Evolutionary conservation across 768 basidiomycete species (phyloP).

Genomic region (Suillus subluteus): DNA sequence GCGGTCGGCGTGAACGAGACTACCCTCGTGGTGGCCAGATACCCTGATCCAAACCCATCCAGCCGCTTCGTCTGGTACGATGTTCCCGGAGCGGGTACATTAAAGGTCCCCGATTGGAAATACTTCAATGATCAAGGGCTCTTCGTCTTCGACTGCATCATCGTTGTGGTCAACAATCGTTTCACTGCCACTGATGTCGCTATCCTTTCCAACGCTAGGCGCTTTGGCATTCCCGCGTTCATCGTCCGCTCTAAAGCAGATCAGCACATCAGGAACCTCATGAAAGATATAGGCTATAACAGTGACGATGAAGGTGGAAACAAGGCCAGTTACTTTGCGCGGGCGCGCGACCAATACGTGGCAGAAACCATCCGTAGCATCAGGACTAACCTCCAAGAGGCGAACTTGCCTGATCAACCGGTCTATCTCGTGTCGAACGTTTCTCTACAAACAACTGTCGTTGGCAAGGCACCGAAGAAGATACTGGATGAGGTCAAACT

Average conservation of each 20-base stretch:
- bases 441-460: constrained; percentile 11
- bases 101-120: constrained; percentile 27
- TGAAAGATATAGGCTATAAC: constrained; percentile 29
- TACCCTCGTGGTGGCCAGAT: constrained; percentile 24
- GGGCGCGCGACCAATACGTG: constrained; percentile 14
- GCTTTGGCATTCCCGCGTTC: constrained; percentile 29
- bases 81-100: constrained; percentile 34
- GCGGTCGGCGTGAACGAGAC: constrained; percentile 29
- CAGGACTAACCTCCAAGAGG: constrained; percentile 14
- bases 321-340: constrained; percentile 10
- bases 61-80: constrained; percentile 31
- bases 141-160: constrained; percentile 31
- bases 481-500: constrained; percentile 10
- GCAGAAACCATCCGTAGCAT: constrained; percentile 15
- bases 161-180: constrained; percentile 29
- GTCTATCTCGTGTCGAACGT: constrained; percentile 22
- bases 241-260: constrained; percentile 42
- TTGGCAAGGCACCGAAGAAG: constrained; percentile 5
- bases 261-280: constrained; percentile 30
- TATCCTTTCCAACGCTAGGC: constrained; percentile 26
- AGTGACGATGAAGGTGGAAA: constrained; percentile 17
- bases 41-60: constrained; percentile 21
- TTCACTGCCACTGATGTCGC: constrained; percentile 31
- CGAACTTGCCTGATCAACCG: constrained; percentile 19
- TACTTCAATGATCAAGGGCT: constrained; percentile 35